Evolutionary conservation across 805 yeast genomes (phyloP).

Genomic region (Candida nonsorbophila): DNA sequence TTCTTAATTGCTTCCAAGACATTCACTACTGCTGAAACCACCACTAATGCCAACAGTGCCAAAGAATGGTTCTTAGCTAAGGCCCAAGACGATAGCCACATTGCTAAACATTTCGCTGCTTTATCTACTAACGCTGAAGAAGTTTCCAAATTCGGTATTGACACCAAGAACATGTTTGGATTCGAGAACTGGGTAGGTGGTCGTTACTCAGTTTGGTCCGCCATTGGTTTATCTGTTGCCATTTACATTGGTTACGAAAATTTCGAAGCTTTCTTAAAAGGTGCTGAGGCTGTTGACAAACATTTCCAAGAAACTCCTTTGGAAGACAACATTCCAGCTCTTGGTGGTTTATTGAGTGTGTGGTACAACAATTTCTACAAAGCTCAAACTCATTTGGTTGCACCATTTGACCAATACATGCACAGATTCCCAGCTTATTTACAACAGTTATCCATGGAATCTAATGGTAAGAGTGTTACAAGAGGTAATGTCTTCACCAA

Average conservation of each 20-base stretch:
- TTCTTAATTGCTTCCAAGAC: slow-evolving; percentile 94
- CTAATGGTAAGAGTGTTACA: slow-evolving; percentile 96
- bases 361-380: slow-evolving; percentile 99
- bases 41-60: slow-evolving; percentile 93
- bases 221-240: slow-evolving; percentile 95
- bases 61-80: slow-evolving; percentile 85
- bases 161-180: slow-evolving; percentile 97
- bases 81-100: slow-evolving; percentile 62
- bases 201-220: slow-evolving; percentile 99
- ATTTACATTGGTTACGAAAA: slow-evolving; percentile 93
- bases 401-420: slow-evolving; percentile 97
- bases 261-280: slow-evolving; percentile 87
- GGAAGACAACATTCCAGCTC: slow-evolving; percentile 84
- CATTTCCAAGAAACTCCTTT: slow-evolving; percentile 83
- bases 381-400: slow-evolving; percentile 97
- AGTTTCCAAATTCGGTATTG: slow-evolving; percentile 94
- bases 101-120: slow-evolving; percentile 97
- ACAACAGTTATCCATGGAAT: slow-evolving; percentile 98
- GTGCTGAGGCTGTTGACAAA: slow-evolving; percentile 96
- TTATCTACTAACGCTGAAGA: slow-evolving; percentile 88
- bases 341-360: slow-evolving; percentile 90
- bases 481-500: slow-evolving; percentile 86
- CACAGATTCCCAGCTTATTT: slow-evolving; percentile 99
- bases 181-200: slow-evolving; percentile 99
- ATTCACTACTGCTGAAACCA: slow-evolving; percentile 97